Percentiles rank a stretch among this genome's conserved stretches.
Evolutionary conservation across 2,329 filamentous ascomycete species (phyloP).

Genomic region (Colletotrichum tanaceti): DNA sequence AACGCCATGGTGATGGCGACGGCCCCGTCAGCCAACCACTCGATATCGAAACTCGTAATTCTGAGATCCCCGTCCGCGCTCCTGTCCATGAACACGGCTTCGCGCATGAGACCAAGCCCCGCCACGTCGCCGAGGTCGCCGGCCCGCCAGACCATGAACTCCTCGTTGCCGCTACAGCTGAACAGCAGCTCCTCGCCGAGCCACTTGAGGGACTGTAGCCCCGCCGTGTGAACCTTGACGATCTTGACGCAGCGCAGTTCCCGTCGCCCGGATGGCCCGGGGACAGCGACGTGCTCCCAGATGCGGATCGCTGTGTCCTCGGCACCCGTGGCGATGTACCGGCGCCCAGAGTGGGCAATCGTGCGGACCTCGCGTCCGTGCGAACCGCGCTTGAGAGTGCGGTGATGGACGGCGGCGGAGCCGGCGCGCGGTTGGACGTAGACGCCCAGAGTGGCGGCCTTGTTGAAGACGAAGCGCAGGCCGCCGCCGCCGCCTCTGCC

Average conservation of each 20-base stretch:
- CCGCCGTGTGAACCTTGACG: constrained; percentile 82
- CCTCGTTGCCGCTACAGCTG: constrained; percentile 87
- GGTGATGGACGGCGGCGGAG: constrained; percentile 44
- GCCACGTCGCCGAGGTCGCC: constrained; percentile 59
- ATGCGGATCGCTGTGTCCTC: constrained; percentile 83
- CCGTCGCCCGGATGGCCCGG: constrained; percentile 45
- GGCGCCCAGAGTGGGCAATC: constrained; percentile 54
- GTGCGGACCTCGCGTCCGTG: constrained; percentile 88
- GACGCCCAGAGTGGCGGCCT: constrained; percentile 67
- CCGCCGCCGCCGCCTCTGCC: constrained; percentile 46
- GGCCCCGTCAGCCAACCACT: constrained; percentile 41
- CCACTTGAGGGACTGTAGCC: constrained; percentile 86
- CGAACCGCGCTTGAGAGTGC: constrained; percentile 73
- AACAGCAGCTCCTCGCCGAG: constrained; percentile 73
- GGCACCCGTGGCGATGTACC: constrained; percentile 72
- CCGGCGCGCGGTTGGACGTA: constrained; percentile 54
- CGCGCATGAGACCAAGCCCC: constrained; percentile 67
- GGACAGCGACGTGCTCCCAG: constrained; percentile 60
- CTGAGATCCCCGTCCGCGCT: constrained; percentile 74
- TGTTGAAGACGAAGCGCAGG: constrained; percentile 77
- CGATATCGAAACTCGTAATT: constrained; percentile 81
- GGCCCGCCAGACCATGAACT: constrained; percentile 87
- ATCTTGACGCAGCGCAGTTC: constrained; percentile 65
- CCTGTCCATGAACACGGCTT: constrained; percentile 64
- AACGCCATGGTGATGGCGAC: constrained; percentile 78